These are phyloP conservation scores for Maudiozyma serrabonitensis DNA, from an alignment of 805 yeast genomes.

Conservation along the genomic window DNA sequence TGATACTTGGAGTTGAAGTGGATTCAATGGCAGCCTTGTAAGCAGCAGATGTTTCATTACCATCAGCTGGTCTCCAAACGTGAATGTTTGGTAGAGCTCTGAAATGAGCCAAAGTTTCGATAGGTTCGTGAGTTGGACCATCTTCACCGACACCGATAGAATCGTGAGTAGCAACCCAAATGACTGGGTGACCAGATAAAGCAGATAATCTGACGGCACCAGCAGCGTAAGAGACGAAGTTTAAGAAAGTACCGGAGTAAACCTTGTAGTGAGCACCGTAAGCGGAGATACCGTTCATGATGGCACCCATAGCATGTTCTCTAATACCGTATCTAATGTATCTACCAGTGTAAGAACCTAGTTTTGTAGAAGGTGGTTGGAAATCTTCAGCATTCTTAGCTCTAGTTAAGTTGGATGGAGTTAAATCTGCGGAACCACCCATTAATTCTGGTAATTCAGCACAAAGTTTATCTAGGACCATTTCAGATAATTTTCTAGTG, in stretches of 20 bases:
- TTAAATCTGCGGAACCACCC: conserved; percentile 98
- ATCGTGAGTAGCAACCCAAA: conserved; percentile 87
- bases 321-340: conserved; percentile 97
- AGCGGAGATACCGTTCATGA: conserved; percentile 94
- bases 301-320: conserved; percentile 99
- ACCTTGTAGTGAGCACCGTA: conserved; percentile 77
- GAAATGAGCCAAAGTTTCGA: conserved; percentile 78
- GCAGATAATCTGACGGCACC: conserved; percentile 85
- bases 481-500: conserved; percentile 88
- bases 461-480: conserved; percentile 53
- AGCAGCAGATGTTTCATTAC: conserved; percentile 82
- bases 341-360: conserved; percentile 85
- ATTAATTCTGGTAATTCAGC: conserved; percentile 73
- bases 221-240: conserved; percentile 78
- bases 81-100: conserved; percentile 75
- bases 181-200: conserved; percentile 70
- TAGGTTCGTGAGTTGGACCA: conserved; percentile 92
- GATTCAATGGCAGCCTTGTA: conserved; percentile 56
- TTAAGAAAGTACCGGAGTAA: conserved; percentile 96
- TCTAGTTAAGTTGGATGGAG: conserved; percentile 93
- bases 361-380: conserved; percentile 73
- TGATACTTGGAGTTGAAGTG: conserved; percentile 57
- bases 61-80: conserved; percentile 93
- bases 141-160: conserved; percentile 89
- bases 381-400: conserved; percentile 76